A percentile compares a stretch with the other conserved stretches of the same genome.
These are phyloP conservation scores for Colletotrichum sp. DNA, from an alignment of 2,329 filamentous ascomycete species.

Conservation along the genomic window DNA sequence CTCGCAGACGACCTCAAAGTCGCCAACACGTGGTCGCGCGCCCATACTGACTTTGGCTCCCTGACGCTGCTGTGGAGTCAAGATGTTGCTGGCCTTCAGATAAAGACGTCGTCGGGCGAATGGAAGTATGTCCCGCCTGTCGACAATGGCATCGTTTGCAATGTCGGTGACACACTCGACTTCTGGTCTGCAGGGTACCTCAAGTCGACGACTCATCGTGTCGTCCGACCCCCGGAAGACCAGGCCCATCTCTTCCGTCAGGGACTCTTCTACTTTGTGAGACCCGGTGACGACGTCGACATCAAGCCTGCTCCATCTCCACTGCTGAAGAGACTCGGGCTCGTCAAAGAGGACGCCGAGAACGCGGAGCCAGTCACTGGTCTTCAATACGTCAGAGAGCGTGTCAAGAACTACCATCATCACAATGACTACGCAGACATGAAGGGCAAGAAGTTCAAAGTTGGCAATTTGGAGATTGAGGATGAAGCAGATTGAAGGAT, in stretches of 20 bases:
- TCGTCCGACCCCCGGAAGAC: slow-evolving; percentile 37
- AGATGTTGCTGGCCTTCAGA: slow-evolving; percentile 57
- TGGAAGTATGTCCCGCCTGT: slow-evolving; percentile 51
- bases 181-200: slow-evolving; percentile 34
- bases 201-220: slow-evolving; percentile 38
- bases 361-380: slow-evolving; percentile 36
- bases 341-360: slow-evolving; percentile 27
- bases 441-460: slow-evolving; percentile 42
- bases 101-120: slow-evolving; percentile 39
- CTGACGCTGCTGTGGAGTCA: slow-evolving; percentile 60
- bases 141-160: slow-evolving; percentile 50
- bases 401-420: slow-evolving; percentile 45
- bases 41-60: slow-evolving; percentile 57
- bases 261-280: slow-evolving; percentile 40
- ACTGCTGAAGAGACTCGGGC: slow-evolving; percentile 29
- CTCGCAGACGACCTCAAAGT: slow-evolving; percentile 40
- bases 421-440: slow-evolving; percentile 41
- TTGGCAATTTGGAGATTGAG: slow-evolving; percentile 44
- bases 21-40: slow-evolving; percentile 29
- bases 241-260: slow-evolving; percentile 34
- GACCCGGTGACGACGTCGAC: slow-evolving; percentile 35
- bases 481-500: slow-evolving; percentile 34
- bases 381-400: slow-evolving; percentile 42
- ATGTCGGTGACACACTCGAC: slow-evolving; percentile 38
- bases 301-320: slow-evolving; percentile 34